A percentile compares a stretch with the other conserved stretches of the same genome.
Evolutionary conservation across 768 basidiomycete genomes (phyloP).

Genomic region (Lactarius hengduanensis): DNA sequence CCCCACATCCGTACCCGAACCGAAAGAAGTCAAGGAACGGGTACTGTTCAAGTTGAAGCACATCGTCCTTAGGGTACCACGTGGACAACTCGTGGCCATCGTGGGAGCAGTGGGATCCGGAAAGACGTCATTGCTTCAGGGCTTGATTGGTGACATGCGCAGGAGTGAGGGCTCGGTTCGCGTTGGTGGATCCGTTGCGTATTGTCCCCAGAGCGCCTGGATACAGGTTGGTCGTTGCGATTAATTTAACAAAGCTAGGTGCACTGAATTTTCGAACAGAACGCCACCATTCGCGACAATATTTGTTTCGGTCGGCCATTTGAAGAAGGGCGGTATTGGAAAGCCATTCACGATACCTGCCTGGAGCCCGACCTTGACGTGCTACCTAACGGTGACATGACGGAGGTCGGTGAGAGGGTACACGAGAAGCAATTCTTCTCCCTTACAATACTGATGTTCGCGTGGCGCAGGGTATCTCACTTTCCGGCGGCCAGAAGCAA

Average conservation of each 20-base stretch:
- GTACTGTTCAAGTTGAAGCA: constrained; percentile 62
- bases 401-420: constrained; percentile 77
- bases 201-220: constrained; percentile 91
- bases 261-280: constrained; percentile 39
- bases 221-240: constrained; percentile 56
- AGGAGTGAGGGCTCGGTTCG: constrained; percentile 59
- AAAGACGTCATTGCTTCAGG: constrained; percentile 70
- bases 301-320: constrained; percentile 84
- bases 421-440: neutral
- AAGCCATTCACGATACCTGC: constrained; percentile 72
- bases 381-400: constrained; percentile 73
- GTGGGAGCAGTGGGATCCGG: constrained; percentile 76
- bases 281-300: constrained; percentile 85
- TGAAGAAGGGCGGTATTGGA: constrained; percentile 81
- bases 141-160: constrained; percentile 82
- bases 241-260: constrained; percentile 1
- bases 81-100: constrained; percentile 78
- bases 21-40: constrained; percentile 38
- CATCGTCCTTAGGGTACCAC: constrained; percentile 65
- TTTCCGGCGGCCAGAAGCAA: constrained; percentile 84
- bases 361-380: constrained; percentile 78
- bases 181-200: constrained; percentile 76
- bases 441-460: neutral
- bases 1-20: constrained; percentile 19
- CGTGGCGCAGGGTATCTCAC: constrained; percentile 64